Evolutionary conservation across 2,329 filamentous ascomycete species (phyloP).

Genomic region (Nigrospora sphaerica): DNA sequence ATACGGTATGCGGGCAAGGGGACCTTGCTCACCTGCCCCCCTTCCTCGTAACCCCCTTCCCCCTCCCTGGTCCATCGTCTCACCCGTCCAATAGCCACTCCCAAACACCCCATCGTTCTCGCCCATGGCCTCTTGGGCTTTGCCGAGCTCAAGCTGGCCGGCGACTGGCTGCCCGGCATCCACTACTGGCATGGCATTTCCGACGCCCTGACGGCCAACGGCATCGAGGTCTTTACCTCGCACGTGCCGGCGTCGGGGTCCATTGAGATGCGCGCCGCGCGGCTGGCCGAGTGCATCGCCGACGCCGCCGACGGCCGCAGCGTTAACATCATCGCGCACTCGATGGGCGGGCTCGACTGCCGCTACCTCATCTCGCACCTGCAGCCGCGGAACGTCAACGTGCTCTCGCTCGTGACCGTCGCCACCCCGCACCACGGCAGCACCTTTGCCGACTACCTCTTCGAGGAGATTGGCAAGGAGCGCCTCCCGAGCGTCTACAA

Average conservation of each 20-base stretch:
- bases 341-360: constrained; percentile 59
- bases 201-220: constrained; percentile 46
- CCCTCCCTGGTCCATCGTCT: constrained; percentile 4
- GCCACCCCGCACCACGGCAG: constrained; percentile 50
- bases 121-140: constrained; percentile 61
- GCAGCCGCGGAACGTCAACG: constrained; percentile 35
- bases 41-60: background rate
- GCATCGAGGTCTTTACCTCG: constrained; percentile 50
- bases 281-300: constrained; percentile 48
- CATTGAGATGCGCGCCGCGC: constrained; percentile 53
- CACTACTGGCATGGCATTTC: constrained; percentile 61
- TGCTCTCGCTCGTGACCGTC: constrained; percentile 46
- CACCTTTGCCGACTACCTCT: constrained; percentile 46
- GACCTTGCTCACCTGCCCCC: background rate
- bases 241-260: constrained; percentile 53
- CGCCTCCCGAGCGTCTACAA: constrained; percentile 49
- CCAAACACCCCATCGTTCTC: constrained; percentile 56
- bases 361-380: constrained; percentile 58
- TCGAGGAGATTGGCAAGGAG: constrained; percentile 36
- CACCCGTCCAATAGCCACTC: constrained; percentile 33
- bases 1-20: constrained; percentile 28
- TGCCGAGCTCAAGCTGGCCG: constrained; percentile 44
- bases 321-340: constrained; percentile 72
- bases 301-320: constrained; percentile 38
- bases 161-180: constrained; percentile 43